These are phyloP conservation scores for Naganishia cerealis DNA, from an alignment of 1,284 basidiomycete species.

Conservation along the genomic window DNA sequence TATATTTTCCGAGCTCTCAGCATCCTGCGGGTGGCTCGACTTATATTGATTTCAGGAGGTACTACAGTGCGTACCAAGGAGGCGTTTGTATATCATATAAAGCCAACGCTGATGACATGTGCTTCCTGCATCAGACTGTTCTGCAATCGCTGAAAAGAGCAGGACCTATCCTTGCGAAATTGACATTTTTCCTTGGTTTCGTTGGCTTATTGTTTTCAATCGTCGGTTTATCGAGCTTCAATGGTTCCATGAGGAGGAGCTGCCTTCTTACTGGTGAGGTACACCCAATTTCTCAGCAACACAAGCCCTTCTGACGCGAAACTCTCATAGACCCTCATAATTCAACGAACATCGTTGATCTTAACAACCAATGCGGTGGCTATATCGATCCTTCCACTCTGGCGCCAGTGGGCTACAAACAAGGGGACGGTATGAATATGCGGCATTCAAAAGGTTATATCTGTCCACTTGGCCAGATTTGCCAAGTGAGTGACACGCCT, in stretches of 20 bases:
- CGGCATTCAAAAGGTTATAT: constrained; percentile 68
- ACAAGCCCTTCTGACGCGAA: background rate
- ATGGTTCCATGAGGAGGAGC: constrained; percentile 70
- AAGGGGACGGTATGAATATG: constrained; percentile 51
- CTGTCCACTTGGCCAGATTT: constrained; percentile 77
- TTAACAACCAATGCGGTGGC: constrained; percentile 72
- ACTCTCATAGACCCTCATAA: constrained; percentile 47
- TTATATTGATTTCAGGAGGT: constrained; percentile 85
- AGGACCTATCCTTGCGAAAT: constrained; percentile 79
- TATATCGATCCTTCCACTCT: constrained; percentile 65
- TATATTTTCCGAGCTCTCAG: constrained; percentile 87
- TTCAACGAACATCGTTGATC: constrained; percentile 45
- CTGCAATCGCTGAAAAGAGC: constrained; percentile 90
- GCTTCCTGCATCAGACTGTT: constrained; percentile 67
- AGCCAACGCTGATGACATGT: background rate
- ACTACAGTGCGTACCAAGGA: constrained; percentile 66
- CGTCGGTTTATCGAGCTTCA: constrained; percentile 86
- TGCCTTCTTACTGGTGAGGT: constrained; percentile 53
- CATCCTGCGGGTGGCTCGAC: constrained; percentile 76
- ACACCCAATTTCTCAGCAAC: background rate
- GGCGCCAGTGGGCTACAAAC: constrained; percentile 58
- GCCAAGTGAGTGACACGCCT: constrained; percentile 59
- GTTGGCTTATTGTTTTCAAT: constrained; percentile 87
- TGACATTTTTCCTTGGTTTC: constrained; percentile 87
- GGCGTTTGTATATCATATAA: background rate